Percentiles rank a stretch among this genome's conserved stretches.
Conservation (phyloP, 148 eudicot species). For the Silene uniflora region DNA sequence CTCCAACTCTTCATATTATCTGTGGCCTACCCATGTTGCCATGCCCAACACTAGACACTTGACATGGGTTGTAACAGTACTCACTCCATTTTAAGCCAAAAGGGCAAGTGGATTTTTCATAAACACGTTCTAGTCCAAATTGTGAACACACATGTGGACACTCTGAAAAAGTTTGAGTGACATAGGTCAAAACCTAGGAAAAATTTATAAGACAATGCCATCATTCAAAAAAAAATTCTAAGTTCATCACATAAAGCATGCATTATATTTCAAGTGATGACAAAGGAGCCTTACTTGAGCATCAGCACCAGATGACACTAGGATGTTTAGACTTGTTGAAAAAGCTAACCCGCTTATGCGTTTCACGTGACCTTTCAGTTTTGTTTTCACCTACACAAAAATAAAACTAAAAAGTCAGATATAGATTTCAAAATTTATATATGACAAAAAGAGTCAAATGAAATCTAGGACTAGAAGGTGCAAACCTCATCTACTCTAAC, state of each 20-base stretch:
- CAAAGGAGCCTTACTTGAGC: conserved; percentile 55
- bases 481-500: conserved; percentile 90
- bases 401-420: not conserved
- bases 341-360: conserved; percentile 73
- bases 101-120: too few relatives aligned
- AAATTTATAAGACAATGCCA: not conserved
- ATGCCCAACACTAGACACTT: too few relatives aligned
- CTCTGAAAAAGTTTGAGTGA: too few relatives aligned
- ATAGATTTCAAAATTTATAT: not conserved
- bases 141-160: too few relatives aligned
- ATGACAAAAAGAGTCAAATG: not conserved
- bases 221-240: not conserved
- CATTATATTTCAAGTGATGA: conserved; percentile 3
- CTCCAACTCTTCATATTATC: too few relatives aligned
- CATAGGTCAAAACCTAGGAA: not conserved
- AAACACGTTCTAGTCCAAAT: too few relatives aligned
- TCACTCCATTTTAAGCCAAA: too few relatives aligned
- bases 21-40: too few relatives aligned
- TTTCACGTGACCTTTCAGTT: conserved; percentile 74
- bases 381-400: conserved; percentile 54
- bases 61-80: too few relatives aligned
- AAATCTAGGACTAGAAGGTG: conserved; percentile 3
- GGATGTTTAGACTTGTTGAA: conserved; percentile 42
- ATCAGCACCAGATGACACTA: conserved; percentile 93
- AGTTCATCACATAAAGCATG: not conserved